These are phyloP conservation scores for Xerocomellus intermedius DNA, from an alignment of 768 basidiomycete genomes.

Conservation along the genomic window DNA sequence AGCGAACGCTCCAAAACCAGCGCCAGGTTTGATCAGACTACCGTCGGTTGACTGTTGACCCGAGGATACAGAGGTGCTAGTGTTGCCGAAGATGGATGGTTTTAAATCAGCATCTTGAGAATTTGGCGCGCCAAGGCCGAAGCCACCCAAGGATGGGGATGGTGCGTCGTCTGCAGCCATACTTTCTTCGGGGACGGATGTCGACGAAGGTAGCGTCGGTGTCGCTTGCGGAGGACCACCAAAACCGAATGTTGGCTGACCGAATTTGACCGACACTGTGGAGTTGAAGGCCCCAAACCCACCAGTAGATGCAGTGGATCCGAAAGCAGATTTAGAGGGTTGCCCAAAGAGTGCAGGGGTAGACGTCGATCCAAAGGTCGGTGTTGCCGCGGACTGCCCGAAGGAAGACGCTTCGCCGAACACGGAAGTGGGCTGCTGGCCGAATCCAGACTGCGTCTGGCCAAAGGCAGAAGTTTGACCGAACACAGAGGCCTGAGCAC, in stretches of 20 bases:
- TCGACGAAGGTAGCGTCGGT: not conserved
- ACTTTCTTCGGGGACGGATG: constrained; percentile 25
- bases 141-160: constrained; percentile 29
- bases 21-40: constrained; percentile 32
- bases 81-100: constrained; percentile 35
- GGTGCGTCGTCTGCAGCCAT: constrained; percentile 35
- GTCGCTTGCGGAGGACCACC: constrained; percentile 9
- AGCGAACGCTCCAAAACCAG: constrained; percentile 35
- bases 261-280: constrained; percentile 32
- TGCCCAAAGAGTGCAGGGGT: constrained; percentile 22
- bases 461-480: constrained; percentile 31
- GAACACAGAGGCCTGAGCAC: constrained; percentile 28
- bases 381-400: constrained; percentile 9
- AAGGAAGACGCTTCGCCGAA: constrained; percentile 29
- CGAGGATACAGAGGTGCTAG: constrained; percentile 9
- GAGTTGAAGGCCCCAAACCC: constrained; percentile 37
- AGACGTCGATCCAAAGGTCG: constrained; percentile 16
- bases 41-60: constrained; percentile 15
- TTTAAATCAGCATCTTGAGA: constrained; percentile 27
- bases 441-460: constrained; percentile 14
- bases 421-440: constrained; percentile 18
- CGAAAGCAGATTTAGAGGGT: constrained; percentile 18
- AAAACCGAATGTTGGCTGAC: constrained; percentile 28
- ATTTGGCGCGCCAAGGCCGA: constrained; percentile 30
- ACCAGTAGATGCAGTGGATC: constrained; percentile 15